Percentiles rank a stretch among this genome's conserved stretches.
Conservation (phyloP, 345 rosid genomes). For the Camelina neglecta region DNA sequence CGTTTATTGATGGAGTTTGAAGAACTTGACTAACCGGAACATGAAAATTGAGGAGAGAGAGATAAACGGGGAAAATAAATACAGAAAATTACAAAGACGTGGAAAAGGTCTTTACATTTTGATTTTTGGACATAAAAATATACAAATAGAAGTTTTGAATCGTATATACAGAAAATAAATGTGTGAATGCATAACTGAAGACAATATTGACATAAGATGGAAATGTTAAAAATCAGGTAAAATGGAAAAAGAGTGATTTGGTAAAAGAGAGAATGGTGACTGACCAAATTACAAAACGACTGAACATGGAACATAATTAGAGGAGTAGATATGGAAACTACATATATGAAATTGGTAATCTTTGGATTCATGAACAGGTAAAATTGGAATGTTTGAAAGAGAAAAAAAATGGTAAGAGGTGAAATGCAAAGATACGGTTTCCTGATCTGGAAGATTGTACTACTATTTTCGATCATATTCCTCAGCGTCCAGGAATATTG, state of each 20-base stretch:
- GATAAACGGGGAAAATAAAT: neutral
- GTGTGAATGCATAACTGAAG: conserved; percentile 5
- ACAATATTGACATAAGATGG: neutral
- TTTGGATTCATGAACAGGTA: conserved; percentile 8
- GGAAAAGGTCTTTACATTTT: neutral
- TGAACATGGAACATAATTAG: conserved; percentile 1
- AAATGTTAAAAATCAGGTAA: neutral
- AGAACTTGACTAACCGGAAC: neutral
- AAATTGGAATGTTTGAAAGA: conserved; percentile 11
- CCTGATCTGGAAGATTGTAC: neutral
- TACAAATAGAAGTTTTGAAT: neutral
- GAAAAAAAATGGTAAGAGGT: neutral
- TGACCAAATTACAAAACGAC: neutral
- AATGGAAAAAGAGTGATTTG: neutral
- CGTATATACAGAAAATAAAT: neutral
- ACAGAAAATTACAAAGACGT: neutral
- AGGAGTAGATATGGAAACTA: neutral
- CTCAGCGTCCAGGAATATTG: neutral
- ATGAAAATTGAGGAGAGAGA: conserved; percentile 10
- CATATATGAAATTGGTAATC: neutral
- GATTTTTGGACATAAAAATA: neutral
- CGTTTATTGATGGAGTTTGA: conserved; percentile 26
- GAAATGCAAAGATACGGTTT: neutral
- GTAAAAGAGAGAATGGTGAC: neutral
- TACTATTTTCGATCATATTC: conserved; percentile 19